Evolutionary conservation across 2,329 filamentous ascomycete species (phyloP).

Genomic region (Curvularia verruculosa): DNA sequence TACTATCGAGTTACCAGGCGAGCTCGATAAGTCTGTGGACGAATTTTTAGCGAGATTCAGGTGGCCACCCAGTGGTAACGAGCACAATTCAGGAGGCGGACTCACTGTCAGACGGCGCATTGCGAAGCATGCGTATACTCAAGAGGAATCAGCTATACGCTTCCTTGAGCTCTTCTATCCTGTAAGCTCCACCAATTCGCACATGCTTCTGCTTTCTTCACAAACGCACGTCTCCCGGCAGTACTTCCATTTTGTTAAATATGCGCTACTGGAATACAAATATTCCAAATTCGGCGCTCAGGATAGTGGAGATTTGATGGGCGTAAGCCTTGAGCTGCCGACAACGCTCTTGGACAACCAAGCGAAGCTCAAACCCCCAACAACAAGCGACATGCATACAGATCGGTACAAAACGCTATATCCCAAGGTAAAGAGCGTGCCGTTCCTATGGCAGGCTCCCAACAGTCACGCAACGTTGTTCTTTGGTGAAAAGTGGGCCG

Average conservation of each 20-base stretch:
- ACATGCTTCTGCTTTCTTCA: slow-evolving; percentile 84
- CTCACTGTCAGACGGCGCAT: slow-evolving; percentile 79
- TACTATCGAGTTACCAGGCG: slow-evolving; percentile 80
- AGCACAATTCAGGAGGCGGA: slow-evolving; percentile 40
- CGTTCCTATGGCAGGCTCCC: slow-evolving; percentile 86
- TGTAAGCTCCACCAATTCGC: slow-evolving; percentile 64
- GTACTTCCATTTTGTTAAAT: slow-evolving; percentile 88
- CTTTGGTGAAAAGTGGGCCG: slow-evolving; percentile 84
- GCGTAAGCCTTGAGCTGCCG: slow-evolving; percentile 80
- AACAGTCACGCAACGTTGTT: slow-evolving; percentile 82
- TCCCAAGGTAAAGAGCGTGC: slow-evolving; percentile 49
- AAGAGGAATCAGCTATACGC: slow-evolving; percentile 74
- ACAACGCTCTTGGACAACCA: slow-evolving; percentile 66
- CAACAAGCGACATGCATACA: slow-evolving; percentile 45
- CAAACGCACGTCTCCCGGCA: slow-evolving; percentile 78
- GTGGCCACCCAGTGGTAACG: slow-evolving; percentile 66
- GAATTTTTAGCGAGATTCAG: slow-evolving; percentile 67
- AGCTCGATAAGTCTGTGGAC: slow-evolving; percentile 69
- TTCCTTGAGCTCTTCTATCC: slow-evolving; percentile 92
- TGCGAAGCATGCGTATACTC: slow-evolving; percentile 61
- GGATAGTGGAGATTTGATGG: slow-evolving; percentile 67
- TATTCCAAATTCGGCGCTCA: slow-evolving; percentile 64
- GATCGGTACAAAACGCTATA: slow-evolving; percentile 36
- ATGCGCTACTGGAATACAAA: slow-evolving; percentile 74
- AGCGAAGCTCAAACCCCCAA: slow-evolving; percentile 59